Percentiles rank a stretch among this genome's conserved stretches.
Conservation (phyloP, 2,329 filamentous ascomycete genomes). For the Pseudocercospora eumusae region DNA sequence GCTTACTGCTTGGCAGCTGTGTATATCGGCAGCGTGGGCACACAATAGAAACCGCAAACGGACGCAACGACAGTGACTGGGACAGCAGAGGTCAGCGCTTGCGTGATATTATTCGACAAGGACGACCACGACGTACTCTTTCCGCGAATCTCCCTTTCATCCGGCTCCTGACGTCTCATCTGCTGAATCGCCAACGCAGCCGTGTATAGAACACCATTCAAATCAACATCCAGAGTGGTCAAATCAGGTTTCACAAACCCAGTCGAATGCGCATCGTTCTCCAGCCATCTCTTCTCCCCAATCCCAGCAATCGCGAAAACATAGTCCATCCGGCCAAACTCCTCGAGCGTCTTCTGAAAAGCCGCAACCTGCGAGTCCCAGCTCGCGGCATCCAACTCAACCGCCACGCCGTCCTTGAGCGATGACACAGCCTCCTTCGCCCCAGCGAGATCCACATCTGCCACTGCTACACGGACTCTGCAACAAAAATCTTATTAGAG, state of each 20-base stretch:
- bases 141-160: constrained; percentile 41
- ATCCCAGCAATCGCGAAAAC: constrained; percentile 44
- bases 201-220: constrained; percentile 49
- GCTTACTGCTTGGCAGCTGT: constrained; percentile 46
- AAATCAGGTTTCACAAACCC: constrained; percentile 46
- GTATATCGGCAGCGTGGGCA: constrained; percentile 39
- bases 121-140: constrained; percentile 39
- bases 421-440: constrained; percentile 33
- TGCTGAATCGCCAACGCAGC: constrained; percentile 48
- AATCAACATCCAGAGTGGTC: constrained; percentile 43
- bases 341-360: constrained; percentile 41
- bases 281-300: constrained; percentile 44
- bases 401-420: constrained; percentile 30
- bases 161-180: constrained; percentile 44
- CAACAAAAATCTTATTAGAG: not conserved
- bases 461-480: constrained; percentile 54
- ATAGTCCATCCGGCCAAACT: constrained; percentile 43
- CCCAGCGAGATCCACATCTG: constrained; percentile 42
- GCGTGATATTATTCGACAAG: not conserved
- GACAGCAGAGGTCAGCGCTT: not conserved
- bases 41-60: constrained; percentile 48
- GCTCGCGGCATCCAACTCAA: constrained; percentile 39
- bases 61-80: constrained; percentile 41
- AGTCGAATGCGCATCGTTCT: constrained; percentile 27
- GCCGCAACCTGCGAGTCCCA: constrained; percentile 44